Evolutionary conservation across 2,329 filamentous ascomycete species (phyloP), one percentile per base, ranked within the genome.

Genomic region (Emydomyces testavorans): DNA sequence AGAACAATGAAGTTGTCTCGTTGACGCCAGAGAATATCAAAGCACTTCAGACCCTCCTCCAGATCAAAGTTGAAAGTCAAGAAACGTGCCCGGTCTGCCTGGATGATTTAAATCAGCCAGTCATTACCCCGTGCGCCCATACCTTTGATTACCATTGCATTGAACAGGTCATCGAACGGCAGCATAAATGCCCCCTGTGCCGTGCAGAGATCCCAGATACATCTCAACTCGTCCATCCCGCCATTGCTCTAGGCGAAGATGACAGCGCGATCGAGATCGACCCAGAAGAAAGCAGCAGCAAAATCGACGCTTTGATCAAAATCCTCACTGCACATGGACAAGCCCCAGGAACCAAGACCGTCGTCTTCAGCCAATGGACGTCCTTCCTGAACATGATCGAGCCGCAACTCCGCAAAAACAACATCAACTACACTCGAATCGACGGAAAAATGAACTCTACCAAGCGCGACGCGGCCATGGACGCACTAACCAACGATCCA

Each of bases 51-150:
- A 77, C 83, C 47, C 76, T 89, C 43, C 73, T 94, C 2, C 79
- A 84, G 51, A 71, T 93, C 6, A 80, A 79, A 52, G 83, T 90
- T 47, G 85, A 93, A 54, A 82, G 74, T 38, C 83, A 85, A 52
- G 88, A 94, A 56, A 82, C 89, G 51, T 94, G 89, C 58, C 74
- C 85, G 0, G 77, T 94, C 44, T 94, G 89, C 62, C 76, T 89
- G 26, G 86, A 93, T 24, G 68, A 71, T 0, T 71, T 90, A 2
- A 77, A 78, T 21, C 70, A 77, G 2, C 85, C 88, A 0, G 78
- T 92, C 45, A 93, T 94, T 57, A 94, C 87, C 1, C 77, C 80
- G 40, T 94, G 88, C 65, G 85, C 84, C 21, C 88, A 94, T 62
- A 72, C 80, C 1, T 94, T 88, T 63, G 88, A 87, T 55, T 72